Base-by-base conservation (phyloP, 148 eudicot species). In the Fagopyrum homotropicum region DNA sequence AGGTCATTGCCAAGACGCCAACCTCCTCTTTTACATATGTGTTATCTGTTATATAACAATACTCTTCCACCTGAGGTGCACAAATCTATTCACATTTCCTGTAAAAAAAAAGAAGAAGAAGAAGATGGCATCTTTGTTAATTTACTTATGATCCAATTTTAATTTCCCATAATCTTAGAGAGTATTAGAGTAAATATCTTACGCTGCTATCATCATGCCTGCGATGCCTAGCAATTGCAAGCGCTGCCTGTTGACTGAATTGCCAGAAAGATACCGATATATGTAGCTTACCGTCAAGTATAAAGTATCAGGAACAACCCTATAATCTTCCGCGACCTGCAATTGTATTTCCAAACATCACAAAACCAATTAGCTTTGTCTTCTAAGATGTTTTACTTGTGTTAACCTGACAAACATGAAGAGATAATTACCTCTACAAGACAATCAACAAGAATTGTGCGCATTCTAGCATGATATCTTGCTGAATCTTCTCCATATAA, bases 41-140 rank as follows among this genome's bases (percentile, higher is more conserved):
- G 83, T 92, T 92, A 75, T 95, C 99, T 0, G 99, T 95, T 40
- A 95, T 95, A 77, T 90, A 92, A 76, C 97, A 95, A 77, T 90
- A 95, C 75, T 95, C 97, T 85, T 95, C 99, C 77, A 95, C 97
- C 81, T 89, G 97, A 50, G 97, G 99, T 15, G 99, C 96, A 86
- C 99, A 95, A 55, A 95, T 92, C 86, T 95, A 97, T 81, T 95
- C 99, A 69, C 90, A 95, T 78, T 95, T 92, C 68, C 97, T 92
- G 91, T 45, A 73, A n/a, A 66, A 3, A 22, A 22, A 22, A 22
- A 22, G 26, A 22, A 22, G 0, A 22, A 22, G 26, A 22, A 22
- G 26, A 30, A 35, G 45, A 77, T 4, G 29, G 4, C 12, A 72
- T 55, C 12, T 16, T 64, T 59, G 0, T 35, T 2, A 35, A 35